phyloP scores from a whole-genome alignment of 2,329 filamentous ascomycete species.

The Neonectria faginata region DNA sequence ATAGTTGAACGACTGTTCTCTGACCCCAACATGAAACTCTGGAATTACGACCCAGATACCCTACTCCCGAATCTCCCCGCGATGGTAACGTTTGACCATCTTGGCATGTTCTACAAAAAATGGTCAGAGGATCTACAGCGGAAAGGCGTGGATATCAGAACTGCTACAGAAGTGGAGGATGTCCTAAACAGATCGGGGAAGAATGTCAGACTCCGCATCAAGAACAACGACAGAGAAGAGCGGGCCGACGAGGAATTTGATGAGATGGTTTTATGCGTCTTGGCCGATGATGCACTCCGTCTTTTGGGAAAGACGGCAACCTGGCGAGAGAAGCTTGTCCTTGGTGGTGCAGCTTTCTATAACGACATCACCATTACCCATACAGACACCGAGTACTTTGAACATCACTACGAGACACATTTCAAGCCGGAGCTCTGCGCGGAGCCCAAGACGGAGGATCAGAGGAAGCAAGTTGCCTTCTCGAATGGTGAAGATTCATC shows the following conservation, averaged over 20 bases:
- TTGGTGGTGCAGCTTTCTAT: conserved; percentile 77
- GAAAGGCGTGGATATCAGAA: conserved; percentile 67
- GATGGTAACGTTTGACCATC: conserved; percentile 75
- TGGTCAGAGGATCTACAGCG: conserved; percentile 67
- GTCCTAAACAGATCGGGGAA: conserved; percentile 63
- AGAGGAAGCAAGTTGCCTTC: conserved; percentile 54
- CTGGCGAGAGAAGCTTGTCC: conserved; percentile 72
- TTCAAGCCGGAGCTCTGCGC: conserved; percentile 65
- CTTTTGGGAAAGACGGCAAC: conserved; percentile 69
- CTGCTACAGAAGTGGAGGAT: conserved; percentile 66
- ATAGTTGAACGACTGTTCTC: conserved; percentile 72
- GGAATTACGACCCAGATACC: conserved; percentile 67
- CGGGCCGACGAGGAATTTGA: conserved; percentile 66
- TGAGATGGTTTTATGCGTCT: conserved; percentile 73
- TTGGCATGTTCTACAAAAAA: conserved; percentile 69
- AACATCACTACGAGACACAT: conserved; percentile 74
- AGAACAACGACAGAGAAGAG: conserved; percentile 63
- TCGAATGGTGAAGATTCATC: conserved; percentile 61
- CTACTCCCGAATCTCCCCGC: conserved; percentile 69
- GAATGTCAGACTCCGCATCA: conserved; percentile 64
- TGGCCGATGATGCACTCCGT: conserved; percentile 72
- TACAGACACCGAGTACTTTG: conserved; percentile 73
- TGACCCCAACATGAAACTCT: conserved; percentile 69
- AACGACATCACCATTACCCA: conserved; percentile 80
- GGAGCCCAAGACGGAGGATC: conserved; percentile 56